Evolutionary conservation across 1,284 basidiomycete species (phyloP).

Genomic region (Polyporus tsugae): DNA sequence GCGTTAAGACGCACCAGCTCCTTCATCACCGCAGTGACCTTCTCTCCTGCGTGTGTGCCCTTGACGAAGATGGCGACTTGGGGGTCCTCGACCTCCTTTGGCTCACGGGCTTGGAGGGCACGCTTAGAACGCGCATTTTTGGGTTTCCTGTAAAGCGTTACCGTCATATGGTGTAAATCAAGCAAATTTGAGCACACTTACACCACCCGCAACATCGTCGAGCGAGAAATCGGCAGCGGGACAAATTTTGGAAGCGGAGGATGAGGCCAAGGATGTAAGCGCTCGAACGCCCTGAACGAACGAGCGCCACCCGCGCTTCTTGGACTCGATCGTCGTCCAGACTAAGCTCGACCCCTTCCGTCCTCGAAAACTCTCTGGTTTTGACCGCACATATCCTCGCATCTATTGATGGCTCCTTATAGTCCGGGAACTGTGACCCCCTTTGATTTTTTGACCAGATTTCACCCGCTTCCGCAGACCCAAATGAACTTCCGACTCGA

Average conservation of each 20-base stretch:
- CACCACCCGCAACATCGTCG: slow-evolving; percentile 50
- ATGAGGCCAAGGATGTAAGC: slow-evolving; percentile 20
- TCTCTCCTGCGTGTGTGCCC: slow-evolving; percentile 87
- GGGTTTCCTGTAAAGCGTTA: slow-evolving; percentile 74
- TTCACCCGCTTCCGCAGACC: too few species aligned
- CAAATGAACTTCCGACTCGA: too few species aligned
- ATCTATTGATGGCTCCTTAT: too few species aligned
- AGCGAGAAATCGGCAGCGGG: not conserved
- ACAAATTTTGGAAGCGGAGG: slow-evolving; percentile 22
- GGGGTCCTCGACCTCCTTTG: slow-evolving; percentile 90
- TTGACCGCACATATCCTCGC: too few species aligned
- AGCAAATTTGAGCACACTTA: slow-evolving; percentile 32
- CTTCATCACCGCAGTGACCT: slow-evolving; percentile 83
- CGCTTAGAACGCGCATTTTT: slow-evolving; percentile 98
- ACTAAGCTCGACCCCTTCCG: too few species aligned
- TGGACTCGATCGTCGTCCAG: not conserved
- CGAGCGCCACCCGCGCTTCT: not conserved
- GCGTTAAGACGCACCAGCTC: slow-evolving; percentile 75
- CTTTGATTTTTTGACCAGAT: too few species aligned
- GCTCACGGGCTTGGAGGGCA: slow-evolving; percentile 85
- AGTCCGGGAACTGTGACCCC: too few species aligned
- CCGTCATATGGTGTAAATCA: not conserved
- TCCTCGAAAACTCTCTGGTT: too few species aligned
- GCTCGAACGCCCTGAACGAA: slow-evolving; percentile 10
- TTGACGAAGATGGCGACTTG: slow-evolving; percentile 90